Evolutionary conservation across 495 filamentous ascomycete genomes (phyloP).

Genomic region (Melanomma pulvis-pyrius): DNA sequence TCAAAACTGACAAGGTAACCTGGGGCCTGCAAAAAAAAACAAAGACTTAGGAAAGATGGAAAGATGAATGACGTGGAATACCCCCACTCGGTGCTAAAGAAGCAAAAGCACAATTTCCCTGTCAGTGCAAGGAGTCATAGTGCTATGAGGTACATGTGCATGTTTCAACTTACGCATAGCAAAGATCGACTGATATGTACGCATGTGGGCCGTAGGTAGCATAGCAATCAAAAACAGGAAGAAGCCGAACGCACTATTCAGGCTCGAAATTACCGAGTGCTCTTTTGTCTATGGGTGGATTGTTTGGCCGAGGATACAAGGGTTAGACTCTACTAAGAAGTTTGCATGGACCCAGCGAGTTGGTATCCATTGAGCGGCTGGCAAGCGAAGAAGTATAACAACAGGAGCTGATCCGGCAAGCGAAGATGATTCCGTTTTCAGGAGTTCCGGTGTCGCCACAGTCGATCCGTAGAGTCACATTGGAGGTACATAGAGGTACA

Average conservation of each 20-base stretch:
- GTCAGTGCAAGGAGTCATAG: neutral
- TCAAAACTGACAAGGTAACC: neutral
- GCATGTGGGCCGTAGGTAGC: neutral
- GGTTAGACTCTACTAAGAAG: constrained; percentile 1
- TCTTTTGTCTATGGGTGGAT: neutral
- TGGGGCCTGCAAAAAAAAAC: neutral
- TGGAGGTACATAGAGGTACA: constrained; percentile 13
- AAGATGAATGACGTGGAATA: neutral
- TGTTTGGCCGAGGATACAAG: neutral
- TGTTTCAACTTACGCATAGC: constrained; percentile 10
- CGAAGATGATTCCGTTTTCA: constrained; percentile 5
- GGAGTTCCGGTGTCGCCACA: constrained; percentile 8
- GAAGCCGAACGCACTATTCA: neutral
- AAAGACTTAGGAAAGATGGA: neutral
- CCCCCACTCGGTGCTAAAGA: neutral
- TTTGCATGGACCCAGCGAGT: constrained; percentile 13
- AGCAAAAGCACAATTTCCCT: neutral
- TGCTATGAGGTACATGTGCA: constrained; percentile 10
- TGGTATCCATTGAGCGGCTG: constrained; percentile 23
- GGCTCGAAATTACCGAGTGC: neutral
- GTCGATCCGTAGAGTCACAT: neutral
- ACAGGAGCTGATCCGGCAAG: constrained; percentile 1
- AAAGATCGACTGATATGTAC: constrained; percentile 1
- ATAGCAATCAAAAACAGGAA: neutral
- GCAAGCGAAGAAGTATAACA: constrained; percentile 17